phyloP scores from a whole-genome alignment of 768 basidiomycete genomes.

The Tylopilus felleus region DNA sequence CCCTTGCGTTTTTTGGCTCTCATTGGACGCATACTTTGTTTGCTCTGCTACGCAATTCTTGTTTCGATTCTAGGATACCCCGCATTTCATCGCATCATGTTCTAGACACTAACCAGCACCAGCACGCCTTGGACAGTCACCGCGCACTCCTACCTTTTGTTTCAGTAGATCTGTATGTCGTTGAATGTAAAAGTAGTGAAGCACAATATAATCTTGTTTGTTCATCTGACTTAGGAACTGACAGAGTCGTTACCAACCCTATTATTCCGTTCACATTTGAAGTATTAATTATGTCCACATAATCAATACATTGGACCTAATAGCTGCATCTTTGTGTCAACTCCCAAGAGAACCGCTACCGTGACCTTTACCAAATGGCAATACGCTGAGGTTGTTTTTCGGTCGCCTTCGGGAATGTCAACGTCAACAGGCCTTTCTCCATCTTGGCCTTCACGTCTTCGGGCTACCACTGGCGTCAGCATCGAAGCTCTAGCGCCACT shows the following conservation, averaged over 20 bases:
- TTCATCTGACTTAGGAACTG: not conserved
- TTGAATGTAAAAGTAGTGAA: not conserved
- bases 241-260: no score
- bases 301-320: no score
- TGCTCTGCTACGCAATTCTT: not conserved
- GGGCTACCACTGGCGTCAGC: conserved; percentile 22
- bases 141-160: not conserved
- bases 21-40: no score
- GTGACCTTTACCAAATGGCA: conserved; percentile 4
- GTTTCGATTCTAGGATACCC: not conserved
- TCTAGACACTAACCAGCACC: not conserved
- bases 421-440: conserved; percentile 43
- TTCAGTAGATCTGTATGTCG: not conserved
- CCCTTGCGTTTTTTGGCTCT: no score
- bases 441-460: no score
- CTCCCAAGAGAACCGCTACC: not conserved
- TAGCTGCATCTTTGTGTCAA: not conserved
- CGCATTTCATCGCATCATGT: not conserved
- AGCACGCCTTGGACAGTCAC: not conserved
- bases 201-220: not conserved
- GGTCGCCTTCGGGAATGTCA: conserved; percentile 43
- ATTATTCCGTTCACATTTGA: not conserved
- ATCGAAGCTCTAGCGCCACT: no score
- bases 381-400: conserved; percentile 43
- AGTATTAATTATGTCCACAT: no score